phyloP scores from a whole-genome alignment of 306 rosid species.

The Vigna nakashimae region DNA sequence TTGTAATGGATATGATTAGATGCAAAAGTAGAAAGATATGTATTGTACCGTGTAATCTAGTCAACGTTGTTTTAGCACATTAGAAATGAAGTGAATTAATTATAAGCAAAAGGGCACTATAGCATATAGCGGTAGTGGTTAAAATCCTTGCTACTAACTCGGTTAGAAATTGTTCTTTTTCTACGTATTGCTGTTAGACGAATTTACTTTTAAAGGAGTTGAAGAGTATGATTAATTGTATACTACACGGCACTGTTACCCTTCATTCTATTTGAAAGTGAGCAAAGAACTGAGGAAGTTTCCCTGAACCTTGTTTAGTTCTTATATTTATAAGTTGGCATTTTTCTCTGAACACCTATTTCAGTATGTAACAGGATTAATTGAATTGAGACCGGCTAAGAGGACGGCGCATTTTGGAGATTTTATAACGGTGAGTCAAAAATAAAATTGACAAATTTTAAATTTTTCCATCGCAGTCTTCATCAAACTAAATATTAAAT shows the following conservation, averaged over 20 bases:
- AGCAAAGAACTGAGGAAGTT: slow-evolving; percentile 8
- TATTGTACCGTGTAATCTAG: slow-evolving; percentile 41
- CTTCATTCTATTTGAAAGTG: slow-evolving; percentile 5
- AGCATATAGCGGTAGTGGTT: slow-evolving; percentile 29
- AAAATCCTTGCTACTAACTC: neutral
- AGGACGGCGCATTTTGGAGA: neutral
- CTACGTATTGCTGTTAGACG: neutral
- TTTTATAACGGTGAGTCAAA: neutral
- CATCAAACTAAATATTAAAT: no score
- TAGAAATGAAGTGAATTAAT: slow-evolving; percentile 27
- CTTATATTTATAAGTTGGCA: neutral
- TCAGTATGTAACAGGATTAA: neutral
- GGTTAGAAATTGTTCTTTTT: slow-evolving; percentile 22
- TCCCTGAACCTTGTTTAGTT: neutral
- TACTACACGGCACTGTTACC: neutral
- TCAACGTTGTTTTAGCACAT: slow-evolving; percentile 26
- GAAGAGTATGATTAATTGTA: slow-evolving; percentile 5
- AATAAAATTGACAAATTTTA: neutral
- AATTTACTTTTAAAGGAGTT: neutral
- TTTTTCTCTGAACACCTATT: neutral
- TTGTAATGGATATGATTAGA: slow-evolving; percentile 60
- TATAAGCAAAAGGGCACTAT: neutral
- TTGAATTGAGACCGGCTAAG: neutral
- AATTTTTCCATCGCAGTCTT: no score
- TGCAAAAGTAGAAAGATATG: slow-evolving; percentile 19